Evolutionary conservation across 1,284 basidiomycete genomes (phyloP), one percentile per base, ranked within the genome.

Genomic region (Melanopsichium pennsylvanicum): DNA sequence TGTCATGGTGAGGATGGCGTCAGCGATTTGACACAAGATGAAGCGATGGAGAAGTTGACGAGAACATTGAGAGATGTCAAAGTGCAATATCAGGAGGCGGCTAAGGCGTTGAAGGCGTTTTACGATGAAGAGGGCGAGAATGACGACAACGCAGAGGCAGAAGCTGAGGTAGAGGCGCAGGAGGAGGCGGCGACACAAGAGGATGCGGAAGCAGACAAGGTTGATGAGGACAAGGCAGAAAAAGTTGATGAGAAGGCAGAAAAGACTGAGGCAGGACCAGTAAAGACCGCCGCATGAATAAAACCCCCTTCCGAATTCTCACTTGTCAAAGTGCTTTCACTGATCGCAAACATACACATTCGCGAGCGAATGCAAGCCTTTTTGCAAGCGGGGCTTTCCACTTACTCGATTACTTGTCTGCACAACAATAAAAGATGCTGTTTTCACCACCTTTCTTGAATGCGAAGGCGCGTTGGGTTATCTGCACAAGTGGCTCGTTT

Each of bases 191-290:
- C 40, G 8, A 45, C 36, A 12, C 67, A 69, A 12, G 81, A 73
- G 8, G 82, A 72, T 5, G 70, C 41, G 12, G 74, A 77, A 15
- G 75, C n/a, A 69, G 2, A 23, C 33, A 15, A n/a, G n/a, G n/a
- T n/a, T n/a, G 80, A 68, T n/a, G 85, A 84, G 50, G 74, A 84
- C 40, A 87, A 27, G 2, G 21, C 88, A 56, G 85, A 84, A 52
- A 85, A 82, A 66, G 35, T 11, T 8, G 42, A 16, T 25, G 88
- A 89, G 11, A 34, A 32, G 19, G 7, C 22, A 26, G 27, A 35
- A 16, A n/a, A 19, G 3, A 42, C 35, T 12, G 39, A 42, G 8
- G 11, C 33, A 36, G 48, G 15, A 3, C n/a, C 25, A 16, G n/a
- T 18, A n/a, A n/a, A n/a, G n/a, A n/a, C n/a, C n/a, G n/a, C n/a